These are phyloP conservation scores for Arthrobotrys musiformis DNA, from an alignment of 2,329 filamentous ascomycete genomes.

Conservation along the genomic window DNA sequence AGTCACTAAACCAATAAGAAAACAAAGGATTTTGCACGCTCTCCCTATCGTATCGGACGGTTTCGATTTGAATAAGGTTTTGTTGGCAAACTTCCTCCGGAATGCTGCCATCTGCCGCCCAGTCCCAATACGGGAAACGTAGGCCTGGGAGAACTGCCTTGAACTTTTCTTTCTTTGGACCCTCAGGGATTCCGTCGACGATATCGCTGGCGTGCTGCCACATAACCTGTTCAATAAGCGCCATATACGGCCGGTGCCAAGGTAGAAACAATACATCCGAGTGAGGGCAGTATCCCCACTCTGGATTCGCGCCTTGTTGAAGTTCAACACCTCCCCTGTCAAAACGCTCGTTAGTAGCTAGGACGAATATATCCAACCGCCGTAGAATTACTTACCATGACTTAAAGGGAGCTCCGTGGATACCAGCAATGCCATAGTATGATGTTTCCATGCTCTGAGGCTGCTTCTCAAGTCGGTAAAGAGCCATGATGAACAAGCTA, in stretches of 20 bases:
- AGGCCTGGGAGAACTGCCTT: constrained; percentile 11
- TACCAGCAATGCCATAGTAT: constrained; percentile 84
- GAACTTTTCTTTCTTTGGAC: constrained; percentile 63
- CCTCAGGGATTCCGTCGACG: constrained; percentile 63
- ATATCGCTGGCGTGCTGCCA: constrained; percentile 63
- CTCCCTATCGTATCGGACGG: constrained; percentile 69
- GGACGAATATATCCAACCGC: background rate
- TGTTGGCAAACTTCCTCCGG: constrained; percentile 48
- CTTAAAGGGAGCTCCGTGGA: constrained; percentile 71
- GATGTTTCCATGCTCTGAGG: constrained; percentile 74
- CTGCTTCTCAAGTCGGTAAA: constrained; percentile 76
- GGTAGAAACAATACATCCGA: constrained; percentile 69
- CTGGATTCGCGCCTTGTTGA: background rate
- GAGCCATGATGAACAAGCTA: constrained; percentile 79
- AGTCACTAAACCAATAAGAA: constrained; percentile 68
- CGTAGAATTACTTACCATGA: constrained; percentile 21
- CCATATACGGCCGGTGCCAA: constrained; percentile 85
- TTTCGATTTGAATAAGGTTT: constrained; percentile 63
- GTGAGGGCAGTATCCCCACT: constrained; percentile 35
- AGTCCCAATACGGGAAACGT: constrained; percentile 67
- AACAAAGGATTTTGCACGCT: constrained; percentile 72
- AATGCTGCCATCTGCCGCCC: constrained; percentile 64
- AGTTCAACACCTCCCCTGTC: constrained; percentile 20
- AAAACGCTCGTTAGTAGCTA: background rate
- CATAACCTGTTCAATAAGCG: constrained; percentile 64